Percentiles rank a stretch among this genome's conserved stretches.
phyloP scores from a whole-genome alignment of 371 early-diverging fungal genomes.

The Zopfochytrium polystomum region DNA sequence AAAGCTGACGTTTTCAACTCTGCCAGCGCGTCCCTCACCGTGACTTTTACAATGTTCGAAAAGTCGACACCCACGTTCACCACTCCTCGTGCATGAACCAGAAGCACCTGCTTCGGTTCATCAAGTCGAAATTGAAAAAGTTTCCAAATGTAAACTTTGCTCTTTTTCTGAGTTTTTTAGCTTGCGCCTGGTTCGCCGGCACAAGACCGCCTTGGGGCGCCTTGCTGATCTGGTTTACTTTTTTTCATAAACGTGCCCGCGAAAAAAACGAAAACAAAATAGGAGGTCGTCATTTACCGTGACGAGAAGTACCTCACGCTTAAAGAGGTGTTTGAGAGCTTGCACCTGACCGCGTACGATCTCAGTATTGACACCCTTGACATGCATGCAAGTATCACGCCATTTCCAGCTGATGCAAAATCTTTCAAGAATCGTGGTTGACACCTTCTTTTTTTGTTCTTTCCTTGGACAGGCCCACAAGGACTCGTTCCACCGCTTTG shows the following conservation, averaged over 20 bases:
- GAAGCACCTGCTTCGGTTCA: constrained; percentile 96
- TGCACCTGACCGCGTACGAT: constrained; percentile 95
- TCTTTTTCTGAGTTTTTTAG: background rate
- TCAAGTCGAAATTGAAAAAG: constrained; percentile 92
- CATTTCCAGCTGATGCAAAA: background rate
- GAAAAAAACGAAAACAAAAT: too few relatives aligned
- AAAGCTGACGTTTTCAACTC: background rate
- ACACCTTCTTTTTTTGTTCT: constrained; percentile 3
- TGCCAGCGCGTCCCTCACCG: constrained; percentile 80
- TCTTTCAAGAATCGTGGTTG: background rate
- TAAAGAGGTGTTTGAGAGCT: constrained; percentile 80
- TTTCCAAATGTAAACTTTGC: constrained; percentile 61
- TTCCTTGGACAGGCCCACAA: constrained; percentile 47
- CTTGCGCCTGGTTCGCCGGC: constrained; percentile 39
- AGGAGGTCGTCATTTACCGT: constrained; percentile 55
- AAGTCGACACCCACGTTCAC: constrained; percentile 98
- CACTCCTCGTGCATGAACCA: constrained; percentile 97
- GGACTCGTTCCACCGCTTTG: constrained; percentile 83
- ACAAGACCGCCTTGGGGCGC: too few relatives aligned
- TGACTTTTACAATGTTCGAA: constrained; percentile 98
- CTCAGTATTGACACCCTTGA: constrained; percentile 95
- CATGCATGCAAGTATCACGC: constrained; percentile 73
- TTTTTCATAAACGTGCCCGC: too few relatives aligned
- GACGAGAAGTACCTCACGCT: constrained; percentile 52
- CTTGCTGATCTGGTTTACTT: too few relatives aligned